Percentiles rank a stretch among this genome's conserved stretches.
phyloP scores from a whole-genome alignment of 768 basidiomycete species.

The Myochromella boudieri region DNA sequence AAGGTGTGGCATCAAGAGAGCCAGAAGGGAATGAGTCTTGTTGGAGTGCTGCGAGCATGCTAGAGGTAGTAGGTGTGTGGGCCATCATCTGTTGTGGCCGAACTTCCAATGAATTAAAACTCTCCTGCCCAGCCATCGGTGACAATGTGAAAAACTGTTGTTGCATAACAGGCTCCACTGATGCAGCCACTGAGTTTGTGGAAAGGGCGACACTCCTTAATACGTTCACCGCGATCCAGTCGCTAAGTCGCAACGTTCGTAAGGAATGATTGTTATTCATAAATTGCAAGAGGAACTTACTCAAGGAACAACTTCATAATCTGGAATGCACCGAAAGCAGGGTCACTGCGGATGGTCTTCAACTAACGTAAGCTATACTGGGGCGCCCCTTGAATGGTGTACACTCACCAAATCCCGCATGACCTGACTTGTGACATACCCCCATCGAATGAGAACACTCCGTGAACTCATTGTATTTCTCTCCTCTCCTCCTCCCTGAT shows the following conservation, averaged over 20 bases:
- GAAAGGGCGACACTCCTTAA: slow-evolving; percentile 84
- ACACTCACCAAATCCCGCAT: slow-evolving; percentile 83
- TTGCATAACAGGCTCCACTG: slow-evolving; percentile 89
- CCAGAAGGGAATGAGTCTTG: slow-evolving; percentile 68
- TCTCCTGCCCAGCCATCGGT: slow-evolving; percentile 88
- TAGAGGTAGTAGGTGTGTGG: slow-evolving; percentile 84
- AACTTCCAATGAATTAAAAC: slow-evolving; percentile 64
- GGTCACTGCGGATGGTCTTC: slow-evolving; percentile 89
- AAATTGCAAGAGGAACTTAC: slow-evolving; percentile 42
- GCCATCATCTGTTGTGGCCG: slow-evolving; percentile 63
- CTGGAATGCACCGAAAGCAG: slow-evolving; percentile 90
- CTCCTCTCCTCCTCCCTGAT: slow-evolving; percentile 60
- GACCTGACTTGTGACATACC: slow-evolving; percentile 89
- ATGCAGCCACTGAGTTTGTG: slow-evolving; percentile 88
- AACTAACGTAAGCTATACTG: slow-evolving; percentile 1
- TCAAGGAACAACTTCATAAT: slow-evolving; percentile 90
- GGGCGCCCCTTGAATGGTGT: slow-evolving; percentile 2
- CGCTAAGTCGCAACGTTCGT: slow-evolving; percentile 43
- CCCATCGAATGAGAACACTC: slow-evolving; percentile 87
- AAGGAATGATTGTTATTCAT: slow-evolving; percentile 11
- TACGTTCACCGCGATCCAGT: slow-evolving; percentile 91
- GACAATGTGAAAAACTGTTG: slow-evolving; percentile 86
- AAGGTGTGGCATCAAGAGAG: slow-evolving; percentile 62
- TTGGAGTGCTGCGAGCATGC: slow-evolving; percentile 87
- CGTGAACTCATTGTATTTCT: slow-evolving; percentile 81